Evolutionary conservation across 2,329 filamentous ascomycete genomes (phyloP).

Genomic region (Exutisphaerella laricina): DNA sequence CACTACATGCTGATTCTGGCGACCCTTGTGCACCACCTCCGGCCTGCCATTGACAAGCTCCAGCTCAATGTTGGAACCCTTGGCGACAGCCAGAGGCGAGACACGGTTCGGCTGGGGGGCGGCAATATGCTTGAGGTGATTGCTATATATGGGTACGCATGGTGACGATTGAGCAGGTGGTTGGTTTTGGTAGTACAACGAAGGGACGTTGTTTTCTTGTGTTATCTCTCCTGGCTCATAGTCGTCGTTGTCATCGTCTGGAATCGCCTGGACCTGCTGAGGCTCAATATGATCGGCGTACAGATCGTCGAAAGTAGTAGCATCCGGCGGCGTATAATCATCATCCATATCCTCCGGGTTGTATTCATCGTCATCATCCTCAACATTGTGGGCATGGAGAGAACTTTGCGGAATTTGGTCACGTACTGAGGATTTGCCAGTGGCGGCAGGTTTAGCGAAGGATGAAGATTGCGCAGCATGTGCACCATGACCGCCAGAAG

Average conservation of each 20-base stretch:
- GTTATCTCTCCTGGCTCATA: conserved; percentile 35
- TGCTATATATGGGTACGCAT: conserved; percentile 61
- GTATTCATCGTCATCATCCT: conserved; percentile 18
- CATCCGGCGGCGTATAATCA: conserved; percentile 32
- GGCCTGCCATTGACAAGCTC: conserved; percentile 44
- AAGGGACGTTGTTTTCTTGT: conserved; percentile 21
- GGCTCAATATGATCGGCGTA: conserved; percentile 17
- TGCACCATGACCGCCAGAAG: conserved; percentile 20
- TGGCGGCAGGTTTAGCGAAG: conserved; percentile 13
- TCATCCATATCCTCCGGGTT: conserved; percentile 29
- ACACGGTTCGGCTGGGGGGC: conserved; percentile 71
- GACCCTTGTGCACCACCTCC: conserved; percentile 28
- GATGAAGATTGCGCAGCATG: conserved; percentile 12
- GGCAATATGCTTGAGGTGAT: conserved; percentile 56
- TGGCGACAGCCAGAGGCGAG: conserved; percentile 51
- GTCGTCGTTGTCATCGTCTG: conserved; percentile 32
- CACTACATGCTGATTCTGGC: conserved; percentile 17
- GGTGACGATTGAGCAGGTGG: conserved; percentile 32
- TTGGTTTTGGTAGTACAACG: conserved; percentile 14
- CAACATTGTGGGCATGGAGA: conserved; percentile 13
- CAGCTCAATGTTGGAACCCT: conserved; percentile 39
- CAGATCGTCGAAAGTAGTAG: conserved; percentile 21
- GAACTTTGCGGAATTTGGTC: conserved; percentile 10
- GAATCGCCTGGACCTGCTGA: conserved; percentile 15
- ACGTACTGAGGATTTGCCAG: conserved; percentile 13